These are phyloP conservation scores for Fusarium vanettenii DNA, from an alignment of 2,329 filamentous ascomycete genomes.

Conservation along the genomic window DNA sequence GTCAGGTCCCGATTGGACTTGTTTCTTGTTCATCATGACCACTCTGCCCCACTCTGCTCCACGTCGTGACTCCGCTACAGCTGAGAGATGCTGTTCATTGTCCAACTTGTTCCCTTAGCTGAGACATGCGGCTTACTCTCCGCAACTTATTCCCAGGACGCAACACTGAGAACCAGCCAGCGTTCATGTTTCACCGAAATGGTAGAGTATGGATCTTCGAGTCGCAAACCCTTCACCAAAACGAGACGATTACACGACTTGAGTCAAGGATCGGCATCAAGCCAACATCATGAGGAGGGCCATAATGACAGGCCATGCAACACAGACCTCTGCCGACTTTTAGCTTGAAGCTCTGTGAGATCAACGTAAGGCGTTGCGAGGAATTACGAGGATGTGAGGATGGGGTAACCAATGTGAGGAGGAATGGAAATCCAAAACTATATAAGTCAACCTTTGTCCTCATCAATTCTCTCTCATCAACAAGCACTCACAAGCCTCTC, in stretches of 20 bases:
- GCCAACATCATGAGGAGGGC: neutral
- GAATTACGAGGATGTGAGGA: neutral
- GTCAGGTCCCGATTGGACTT: neutral
- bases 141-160: neutral
- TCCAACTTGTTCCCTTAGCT: neutral
- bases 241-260: neutral
- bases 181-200: neutral
- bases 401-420: neutral
- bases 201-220: neutral
- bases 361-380: neutral
- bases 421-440: neutral
- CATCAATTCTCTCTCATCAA: neutral
- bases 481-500: neutral
- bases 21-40: neutral
- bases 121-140: neutral
- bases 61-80: neutral
- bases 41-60: neutral
- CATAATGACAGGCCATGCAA: neutral
- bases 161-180: neutral
- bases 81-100: neutral
- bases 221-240: neutral
- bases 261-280: neutral
- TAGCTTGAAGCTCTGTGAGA: neutral
- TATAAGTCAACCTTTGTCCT: neutral
- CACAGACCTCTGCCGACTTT: neutral